These are phyloP conservation scores for Aspergillus panamensis DNA, from an alignment of 495 filamentous ascomycete species.

Conservation along the genomic window DNA sequence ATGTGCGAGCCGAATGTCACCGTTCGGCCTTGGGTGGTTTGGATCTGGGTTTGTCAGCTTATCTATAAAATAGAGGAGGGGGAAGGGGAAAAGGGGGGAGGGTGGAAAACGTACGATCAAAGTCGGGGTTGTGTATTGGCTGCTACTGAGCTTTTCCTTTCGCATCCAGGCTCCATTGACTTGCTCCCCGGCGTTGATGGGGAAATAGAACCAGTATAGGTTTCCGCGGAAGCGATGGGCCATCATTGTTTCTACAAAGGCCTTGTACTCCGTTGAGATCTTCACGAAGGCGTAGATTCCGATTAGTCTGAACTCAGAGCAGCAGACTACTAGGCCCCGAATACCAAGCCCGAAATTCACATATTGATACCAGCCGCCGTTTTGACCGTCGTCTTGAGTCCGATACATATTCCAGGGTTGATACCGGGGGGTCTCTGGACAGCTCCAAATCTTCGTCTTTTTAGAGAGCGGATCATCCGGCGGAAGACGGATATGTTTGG, in stretches of 20 bases:
- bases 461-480: not conserved
- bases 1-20: slow-evolving; percentile 1
- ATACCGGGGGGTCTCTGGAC: slow-evolving; percentile 11
- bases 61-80: not conserved
- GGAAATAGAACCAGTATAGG: slow-evolving; percentile 15
- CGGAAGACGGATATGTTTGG: slow-evolving; percentile 6
- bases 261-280: slow-evolving; percentile 1
- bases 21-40: not conserved
- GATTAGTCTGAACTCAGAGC: not conserved
- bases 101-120: slow-evolving; percentile 1
- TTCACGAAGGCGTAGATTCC: slow-evolving; percentile 15
- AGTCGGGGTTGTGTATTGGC: not conserved
- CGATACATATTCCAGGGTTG: slow-evolving; percentile 13
- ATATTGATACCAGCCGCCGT: slow-evolving; percentile 8
- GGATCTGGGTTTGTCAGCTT: not conserved
- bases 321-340: slow-evolving; percentile 16
- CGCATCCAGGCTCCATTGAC: slow-evolving; percentile 16
- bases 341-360: slow-evolving; percentile 7
- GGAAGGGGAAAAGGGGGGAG: not conserved
- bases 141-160: not conserved
- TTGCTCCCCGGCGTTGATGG: slow-evolving; percentile 3
- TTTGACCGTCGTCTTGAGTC: not conserved
- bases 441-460: slow-evolving; percentile 6
- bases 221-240: not conserved
- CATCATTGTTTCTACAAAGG: slow-evolving; percentile 8